Base-by-base conservation (phyloP, 2,329 filamentous ascomycete genomes). In the Paecilomyces formosus region DNA sequence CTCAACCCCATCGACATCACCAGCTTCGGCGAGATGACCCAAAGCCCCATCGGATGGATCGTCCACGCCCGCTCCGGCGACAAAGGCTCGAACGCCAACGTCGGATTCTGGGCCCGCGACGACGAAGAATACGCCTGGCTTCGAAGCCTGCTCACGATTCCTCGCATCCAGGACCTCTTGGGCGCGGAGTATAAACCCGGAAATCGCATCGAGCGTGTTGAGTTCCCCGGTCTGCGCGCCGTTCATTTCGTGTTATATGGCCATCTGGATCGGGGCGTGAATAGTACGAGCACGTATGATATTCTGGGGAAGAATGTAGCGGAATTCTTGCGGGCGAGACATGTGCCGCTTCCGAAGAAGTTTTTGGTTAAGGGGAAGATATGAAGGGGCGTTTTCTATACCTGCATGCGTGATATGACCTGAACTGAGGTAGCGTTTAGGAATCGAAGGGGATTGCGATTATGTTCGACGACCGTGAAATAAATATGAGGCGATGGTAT, bases 71-170 rank as follows among this genome's bases (percentile, higher is more conserved):
- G 74, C 3, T 75, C 71, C 2, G 74, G 75, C 0, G 79, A 81
- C 55, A 81, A 81, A 59, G 77, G 72, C 0, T 70, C 72, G 0
- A 74, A 81, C 61, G 72, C 70, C 31, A 81, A 80, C 54, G 70
- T 79, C 3, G 78, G 78, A 0, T 74, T 81, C 60, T 83, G 78
- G 56, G 74, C 76, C 3, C 70, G 72, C 1, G 62, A 68, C 35
- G 63, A 64, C 0, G 74, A 78, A 30, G 78, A 81, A 62, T 81
- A 72, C 61, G 64, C 74, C 0, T 79, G 76, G 75, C 65, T 79
- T 11, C 70, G 72, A 12, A 61, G 60, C 2, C 24, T 60, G 6
- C 39, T 66, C 22, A 57, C 58, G 4, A 33, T 58, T 3, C 13
- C 33, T 1, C 57, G 57, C 24, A 28, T 65, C n/a, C 60, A 60